A percentile compares a stretch with the other conserved stretches of the same genome.
These are phyloP conservation scores for Colletotrichum sp. DNA, from an alignment of 2,329 filamentous ascomycete species.

Conservation along the genomic window DNA sequence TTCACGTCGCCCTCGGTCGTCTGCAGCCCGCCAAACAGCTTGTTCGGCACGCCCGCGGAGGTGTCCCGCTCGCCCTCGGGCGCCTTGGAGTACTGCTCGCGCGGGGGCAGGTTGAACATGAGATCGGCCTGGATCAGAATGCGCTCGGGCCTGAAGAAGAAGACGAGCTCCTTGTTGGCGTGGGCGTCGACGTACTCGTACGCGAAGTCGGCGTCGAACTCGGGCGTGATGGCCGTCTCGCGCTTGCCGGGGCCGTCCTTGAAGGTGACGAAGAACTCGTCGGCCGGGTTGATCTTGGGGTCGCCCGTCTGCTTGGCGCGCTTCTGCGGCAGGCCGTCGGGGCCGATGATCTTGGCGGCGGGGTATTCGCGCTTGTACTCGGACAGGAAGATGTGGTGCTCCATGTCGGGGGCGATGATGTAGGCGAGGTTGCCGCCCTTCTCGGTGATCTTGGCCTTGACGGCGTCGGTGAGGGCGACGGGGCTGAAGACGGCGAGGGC, in stretches of 20 bases:
- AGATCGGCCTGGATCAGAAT: slow-evolving; percentile 90
- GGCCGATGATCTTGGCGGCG: slow-evolving; percentile 78
- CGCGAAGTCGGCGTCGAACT: slow-evolving; percentile 88
- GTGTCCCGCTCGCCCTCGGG: slow-evolving; percentile 47
- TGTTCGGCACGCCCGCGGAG: slow-evolving; percentile 28
- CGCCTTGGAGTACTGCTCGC: slow-evolving; percentile 79
- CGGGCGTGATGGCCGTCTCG: slow-evolving; percentile 64
- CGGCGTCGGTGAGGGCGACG: slow-evolving; percentile 79
- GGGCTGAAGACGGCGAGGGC: slow-evolving; percentile 90
- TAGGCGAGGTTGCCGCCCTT: slow-evolving; percentile 78
- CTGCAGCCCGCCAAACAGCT: slow-evolving; percentile 55
- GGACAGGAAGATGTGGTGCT: slow-evolving; percentile 94
- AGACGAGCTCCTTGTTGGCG: slow-evolving; percentile 85
- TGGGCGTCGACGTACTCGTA: slow-evolving; percentile 83
- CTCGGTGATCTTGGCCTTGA: slow-evolving; percentile 66
- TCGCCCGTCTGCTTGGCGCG: slow-evolving; percentile 64
- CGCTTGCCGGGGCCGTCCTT: slow-evolving; percentile 57
- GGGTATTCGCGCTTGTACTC: slow-evolving; percentile 85
- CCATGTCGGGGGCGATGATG: slow-evolving; percentile 84
- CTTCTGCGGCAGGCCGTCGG: slow-evolving; percentile 84
- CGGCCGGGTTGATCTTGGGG: slow-evolving; percentile 47
- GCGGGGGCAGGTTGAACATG: slow-evolving; percentile 87
- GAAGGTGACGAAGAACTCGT: slow-evolving; percentile 71
- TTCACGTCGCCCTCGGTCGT: slow-evolving; percentile 66
- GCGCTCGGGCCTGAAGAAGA: slow-evolving; percentile 79